Conservation (phyloP, 2,329 filamentous ascomycete species). For the Cercospora beticola region DNA sequence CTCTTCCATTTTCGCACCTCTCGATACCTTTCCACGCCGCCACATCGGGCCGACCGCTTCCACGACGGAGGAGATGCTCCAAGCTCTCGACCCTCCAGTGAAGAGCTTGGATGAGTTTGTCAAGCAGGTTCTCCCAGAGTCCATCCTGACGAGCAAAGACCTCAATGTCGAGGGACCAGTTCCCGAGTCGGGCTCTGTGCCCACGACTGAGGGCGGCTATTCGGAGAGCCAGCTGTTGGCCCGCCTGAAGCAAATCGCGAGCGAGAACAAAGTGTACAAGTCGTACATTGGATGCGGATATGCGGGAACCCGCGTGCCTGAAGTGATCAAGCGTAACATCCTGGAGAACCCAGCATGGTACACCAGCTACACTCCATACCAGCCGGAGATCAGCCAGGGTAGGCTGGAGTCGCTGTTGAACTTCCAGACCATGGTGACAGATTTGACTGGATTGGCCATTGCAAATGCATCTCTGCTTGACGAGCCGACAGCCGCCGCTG, state of each 20-base stretch:
- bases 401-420: slow-evolving; percentile 89
- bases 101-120: slow-evolving; percentile 78
- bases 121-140: slow-evolving; percentile 74
- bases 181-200: slow-evolving; percentile 43
- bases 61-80: slow-evolving; percentile 75
- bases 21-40: slow-evolving; percentile 71
- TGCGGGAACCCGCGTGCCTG: slow-evolving; percentile 79
- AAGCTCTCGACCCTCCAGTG: slow-evolving; percentile 71
- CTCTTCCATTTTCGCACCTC: slow-evolving; percentile 44
- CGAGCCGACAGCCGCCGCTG: slow-evolving; percentile 86
- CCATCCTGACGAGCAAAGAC: slow-evolving; percentile 69
- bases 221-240: slow-evolving; percentile 62
- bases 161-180: slow-evolving; percentile 57
- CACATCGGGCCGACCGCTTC: slow-evolving; percentile 81
- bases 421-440: slow-evolving; percentile 89
- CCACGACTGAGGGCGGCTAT: slow-evolving; percentile 45
- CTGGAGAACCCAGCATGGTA: slow-evolving; percentile 96
- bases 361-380: slow-evolving; percentile 96
- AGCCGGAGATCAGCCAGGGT: slow-evolving; percentile 95
- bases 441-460: slow-evolving; percentile 82
- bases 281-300: slow-evolving; percentile 86
- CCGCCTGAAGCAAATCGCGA: slow-evolving; percentile 55
- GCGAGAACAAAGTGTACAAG: slow-evolving; percentile 61
- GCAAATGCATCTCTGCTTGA: slow-evolving; percentile 89
- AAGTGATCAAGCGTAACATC: slow-evolving; percentile 89